Conservation (phyloP, 1,284 basidiomycete species). For the Polyporus tsugae region DNA sequence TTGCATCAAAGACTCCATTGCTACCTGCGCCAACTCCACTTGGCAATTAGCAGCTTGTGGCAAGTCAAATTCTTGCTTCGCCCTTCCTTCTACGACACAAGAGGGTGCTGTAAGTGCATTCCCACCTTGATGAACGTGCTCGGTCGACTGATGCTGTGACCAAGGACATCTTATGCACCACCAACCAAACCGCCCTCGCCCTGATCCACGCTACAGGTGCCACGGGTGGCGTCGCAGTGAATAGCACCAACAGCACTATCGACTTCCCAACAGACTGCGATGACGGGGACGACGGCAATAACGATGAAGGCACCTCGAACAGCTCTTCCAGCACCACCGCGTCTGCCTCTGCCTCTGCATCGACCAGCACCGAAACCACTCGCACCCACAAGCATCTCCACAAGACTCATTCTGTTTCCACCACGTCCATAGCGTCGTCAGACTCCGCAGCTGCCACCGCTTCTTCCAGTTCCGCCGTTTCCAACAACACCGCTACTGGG, state of each 20-base stretch:
- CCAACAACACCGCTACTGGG: conserved; percentile 9
- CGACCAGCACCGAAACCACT: conserved; percentile 8
- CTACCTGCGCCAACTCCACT: conserved; percentile 49
- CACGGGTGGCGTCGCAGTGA: conserved; percentile 48
- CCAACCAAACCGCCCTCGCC: conserved; percentile 49
- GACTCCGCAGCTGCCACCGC: not conserved
- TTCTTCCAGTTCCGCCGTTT: conserved; percentile 3
- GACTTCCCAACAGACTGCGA: conserved; percentile 34
- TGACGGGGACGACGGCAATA: conserved; percentile 22
- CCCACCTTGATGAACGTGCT: not conserved
- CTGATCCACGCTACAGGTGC: conserved; percentile 54
- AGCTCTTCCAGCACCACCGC: not conserved
- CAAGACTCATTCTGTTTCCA: conserved; percentile 13
- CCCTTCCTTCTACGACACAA: conserved; percentile 50
- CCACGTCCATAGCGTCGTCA: conserved; percentile 7
- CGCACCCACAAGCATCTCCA: not conserved
- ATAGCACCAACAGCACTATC: conserved; percentile 35
- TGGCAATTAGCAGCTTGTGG: conserved; percentile 52
- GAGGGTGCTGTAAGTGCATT: conserved; percentile 53
- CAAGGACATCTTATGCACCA: conserved; percentile 57
- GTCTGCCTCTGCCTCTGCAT: conserved; percentile 12
- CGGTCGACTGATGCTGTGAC: not conserved
- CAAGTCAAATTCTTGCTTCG: conserved; percentile 52
- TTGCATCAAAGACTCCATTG: conserved; percentile 50
- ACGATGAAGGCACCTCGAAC: conserved; percentile 1